Base-by-base conservation (phyloP, 2,329 filamentous ascomycete species). In the Tolypocladium ovalisporum region DNA sequence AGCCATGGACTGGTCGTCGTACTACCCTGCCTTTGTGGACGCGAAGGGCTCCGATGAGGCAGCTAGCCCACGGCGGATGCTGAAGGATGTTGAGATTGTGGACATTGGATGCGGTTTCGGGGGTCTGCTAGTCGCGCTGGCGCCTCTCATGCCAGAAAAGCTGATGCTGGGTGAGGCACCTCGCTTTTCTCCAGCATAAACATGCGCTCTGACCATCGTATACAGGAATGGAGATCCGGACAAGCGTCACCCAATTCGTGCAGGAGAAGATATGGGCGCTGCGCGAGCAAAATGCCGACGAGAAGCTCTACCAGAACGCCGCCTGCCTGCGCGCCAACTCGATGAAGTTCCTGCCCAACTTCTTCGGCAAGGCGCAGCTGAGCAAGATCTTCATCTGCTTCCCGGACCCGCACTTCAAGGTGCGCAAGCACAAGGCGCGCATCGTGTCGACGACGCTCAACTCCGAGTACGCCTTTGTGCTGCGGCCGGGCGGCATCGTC, bases 321-420 rank as follows among this genome's bases (percentile, higher is more conserved):
- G 86, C 88, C 37, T 95, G 90, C 68, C 78, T 99, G 53, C 87
- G 94, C 61, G 89, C 90, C 63, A 99, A 99, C 76, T 90, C 90
- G 6, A 99, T 99, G 94, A 99, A 99, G 71, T 99, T 97, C 73
- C 78, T 99, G n/a, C 93, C 95, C 61, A 97, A 99, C 70, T 96
- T 97, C 79, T 97, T 99, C 78, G 77, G 75, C 56, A 88, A 86
- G 66, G 79, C 75, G 17, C 92, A 97, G 70, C 83, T 99, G 17
- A 83, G 81, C 61, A 95, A 95, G 69, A 89, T 97, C 68, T 99
- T 99, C 72, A 89, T 99, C 66, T 99, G 94, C 77, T 99, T 99
- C 70, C 94, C 94, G 0, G 94, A 99, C 68, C 94, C 94, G 59
- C 94, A 99, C 73, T 99, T 99, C 79, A 99, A 99, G 75, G 85